Percentiles rank a stretch among this genome's conserved stretches.
phyloP scores from a whole-genome alignment of 768 basidiomycete genomes.

The Leccinellum luteum region DNA sequence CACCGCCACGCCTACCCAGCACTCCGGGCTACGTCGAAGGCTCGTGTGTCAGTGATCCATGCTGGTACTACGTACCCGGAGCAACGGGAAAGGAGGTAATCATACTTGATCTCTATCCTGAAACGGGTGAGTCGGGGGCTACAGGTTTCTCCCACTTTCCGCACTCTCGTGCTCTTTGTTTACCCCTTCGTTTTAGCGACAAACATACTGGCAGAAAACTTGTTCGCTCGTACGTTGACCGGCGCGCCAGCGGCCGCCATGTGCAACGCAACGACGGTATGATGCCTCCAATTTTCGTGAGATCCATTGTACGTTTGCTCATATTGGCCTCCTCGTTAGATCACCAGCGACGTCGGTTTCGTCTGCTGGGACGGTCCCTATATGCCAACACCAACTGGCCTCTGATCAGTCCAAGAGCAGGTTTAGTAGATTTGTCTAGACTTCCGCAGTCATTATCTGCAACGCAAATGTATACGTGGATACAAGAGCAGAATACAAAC shows the following conservation, averaged over 20 bases:
- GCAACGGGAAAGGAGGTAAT: conserved; percentile 59
- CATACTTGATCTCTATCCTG: conserved; percentile 57
- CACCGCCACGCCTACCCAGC: conserved; percentile 3
- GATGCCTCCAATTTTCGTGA: background rate
- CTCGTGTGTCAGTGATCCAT: conserved; percentile 56
- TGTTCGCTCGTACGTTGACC: conserved; percentile 46
- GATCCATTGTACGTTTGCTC: background rate
- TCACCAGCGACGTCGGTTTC: conserved; percentile 48
- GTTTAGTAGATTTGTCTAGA: background rate
- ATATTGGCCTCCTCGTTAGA: conserved; percentile 23
- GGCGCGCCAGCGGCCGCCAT: conserved; percentile 44
- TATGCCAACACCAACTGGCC: conserved; percentile 37
- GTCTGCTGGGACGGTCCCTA: conserved; percentile 48
- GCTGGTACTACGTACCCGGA: conserved; percentile 54
- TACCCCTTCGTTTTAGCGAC: conserved; percentile 17
- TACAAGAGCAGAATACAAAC: conserved; percentile 23
- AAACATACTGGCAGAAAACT: conserved; percentile 49
- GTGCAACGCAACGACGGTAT: conserved; percentile 52
- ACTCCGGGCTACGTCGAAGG: conserved; percentile 52
- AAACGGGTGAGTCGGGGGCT: conserved; percentile 38
- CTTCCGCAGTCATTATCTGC: background rate
- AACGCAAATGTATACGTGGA: background rate
- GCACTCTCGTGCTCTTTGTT: too few species aligned
- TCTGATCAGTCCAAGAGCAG: background rate
- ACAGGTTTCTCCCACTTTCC: too few species aligned